Evolutionary conservation across 192 early-diverging fungal species (phyloP).

Genomic region (Entrophospora sp.): DNA sequence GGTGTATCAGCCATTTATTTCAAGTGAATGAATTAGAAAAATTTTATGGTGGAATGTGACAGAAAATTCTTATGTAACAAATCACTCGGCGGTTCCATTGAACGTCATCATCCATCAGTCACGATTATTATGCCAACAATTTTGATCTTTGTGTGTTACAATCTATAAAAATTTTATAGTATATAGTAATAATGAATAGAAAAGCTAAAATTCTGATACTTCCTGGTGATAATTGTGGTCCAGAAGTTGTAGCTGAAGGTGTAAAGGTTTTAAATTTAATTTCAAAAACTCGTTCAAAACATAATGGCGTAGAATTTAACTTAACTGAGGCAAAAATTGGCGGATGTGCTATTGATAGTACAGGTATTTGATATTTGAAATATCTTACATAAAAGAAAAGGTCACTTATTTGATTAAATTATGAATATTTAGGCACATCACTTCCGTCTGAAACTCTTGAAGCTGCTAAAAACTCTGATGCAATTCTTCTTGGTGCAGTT

Average conservation of each 20-base stretch:
- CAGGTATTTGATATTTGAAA: conserved; percentile 41
- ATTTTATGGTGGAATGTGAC: too few relatives aligned
- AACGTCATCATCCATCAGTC: too few relatives aligned
- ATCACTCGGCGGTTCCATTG: too few relatives aligned
- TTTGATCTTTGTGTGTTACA: too few relatives aligned
- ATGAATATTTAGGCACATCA: conserved; percentile 37
- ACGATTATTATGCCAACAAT: too few relatives aligned
- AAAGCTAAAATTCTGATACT: conserved; percentile 51
- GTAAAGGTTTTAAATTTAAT: conserved; percentile 81
- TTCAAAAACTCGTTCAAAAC: conserved; percentile 48
- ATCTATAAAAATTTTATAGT: too few relatives aligned
- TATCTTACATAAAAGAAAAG: too few relatives aligned
- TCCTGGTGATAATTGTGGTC: conserved; percentile 93
- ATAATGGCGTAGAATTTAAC: conserved; percentile 50
- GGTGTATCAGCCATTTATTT: too few relatives aligned
- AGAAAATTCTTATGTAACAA: too few relatives aligned
- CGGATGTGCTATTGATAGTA: conserved; percentile 83
- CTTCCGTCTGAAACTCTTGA: conserved; percentile 76
- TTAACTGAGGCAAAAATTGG: conserved; percentile 83
- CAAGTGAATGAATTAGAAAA: too few relatives aligned
- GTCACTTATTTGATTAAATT: neutral
- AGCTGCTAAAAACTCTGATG: conserved; percentile 73
- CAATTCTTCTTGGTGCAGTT: conserved; percentile 95
- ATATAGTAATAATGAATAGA: neutral
- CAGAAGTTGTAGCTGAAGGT: conserved; percentile 89